A percentile compares a stretch with the other conserved stretches of the same genome.
These are phyloP conservation scores for Xylaria grammica DNA, from an alignment of 495 filamentous ascomycete genomes.

Conservation along the genomic window DNA sequence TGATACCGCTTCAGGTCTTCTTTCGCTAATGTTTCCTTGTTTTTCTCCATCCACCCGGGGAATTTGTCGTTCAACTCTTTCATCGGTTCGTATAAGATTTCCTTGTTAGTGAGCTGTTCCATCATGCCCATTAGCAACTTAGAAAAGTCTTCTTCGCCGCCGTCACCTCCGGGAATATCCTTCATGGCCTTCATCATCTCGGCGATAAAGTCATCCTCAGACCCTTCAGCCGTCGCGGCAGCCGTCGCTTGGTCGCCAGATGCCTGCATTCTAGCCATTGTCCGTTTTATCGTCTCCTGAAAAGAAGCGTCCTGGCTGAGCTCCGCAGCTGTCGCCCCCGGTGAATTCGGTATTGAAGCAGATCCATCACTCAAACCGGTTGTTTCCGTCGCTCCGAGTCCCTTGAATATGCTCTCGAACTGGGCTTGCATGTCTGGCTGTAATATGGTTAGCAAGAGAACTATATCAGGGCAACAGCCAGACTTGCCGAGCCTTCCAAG, in stretches of 20 bases:
- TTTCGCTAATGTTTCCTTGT: conserved; percentile 62
- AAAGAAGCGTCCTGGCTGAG: conserved; percentile 68
- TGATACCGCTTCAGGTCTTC: conserved; percentile 82
- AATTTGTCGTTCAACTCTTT: conserved; percentile 94
- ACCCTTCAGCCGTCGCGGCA: conserved; percentile 70
- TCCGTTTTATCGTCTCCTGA: conserved; percentile 85
- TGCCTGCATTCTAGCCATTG: conserved; percentile 92
- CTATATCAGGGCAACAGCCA: neutral
- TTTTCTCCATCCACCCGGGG: conserved; percentile 83
- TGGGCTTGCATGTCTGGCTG: conserved; percentile 82
- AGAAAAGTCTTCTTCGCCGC: conserved; percentile 82
- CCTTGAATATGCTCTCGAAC: conserved; percentile 83
- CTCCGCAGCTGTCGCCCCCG: conserved; percentile 32
- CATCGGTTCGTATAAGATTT: conserved; percentile 98
- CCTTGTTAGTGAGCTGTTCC: conserved; percentile 97
- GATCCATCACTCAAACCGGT: conserved; percentile 34
- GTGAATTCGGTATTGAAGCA: conserved; percentile 32
- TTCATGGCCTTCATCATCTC: conserved; percentile 87
- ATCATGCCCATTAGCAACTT: conserved; percentile 97
- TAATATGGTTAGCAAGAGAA: conserved; percentile 18
- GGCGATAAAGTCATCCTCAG: conserved; percentile 76
- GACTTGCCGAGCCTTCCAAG: conserved; percentile 63
- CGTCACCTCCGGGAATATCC: conserved; percentile 63
- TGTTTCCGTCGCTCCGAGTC: conserved; percentile 62
- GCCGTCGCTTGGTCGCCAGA: conserved; percentile 82